A percentile compares a stretch with the other conserved stretches of the same genome.
Conservation (phyloP, 306 rosid genomes). For the Cucurbita maxima region DNA sequence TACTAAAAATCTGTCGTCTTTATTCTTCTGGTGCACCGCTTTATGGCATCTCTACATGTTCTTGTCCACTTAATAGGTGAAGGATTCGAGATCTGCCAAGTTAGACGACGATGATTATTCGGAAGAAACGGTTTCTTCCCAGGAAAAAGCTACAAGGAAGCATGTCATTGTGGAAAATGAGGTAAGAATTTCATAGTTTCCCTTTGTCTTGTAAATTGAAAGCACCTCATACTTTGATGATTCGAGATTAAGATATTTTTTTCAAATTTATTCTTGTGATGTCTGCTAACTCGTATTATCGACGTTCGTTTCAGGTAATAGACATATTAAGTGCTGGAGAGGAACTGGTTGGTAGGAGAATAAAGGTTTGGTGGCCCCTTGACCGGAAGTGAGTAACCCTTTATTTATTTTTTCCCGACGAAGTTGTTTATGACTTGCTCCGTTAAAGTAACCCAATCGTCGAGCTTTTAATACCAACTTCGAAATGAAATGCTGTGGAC, state of each 20-base stretch:
- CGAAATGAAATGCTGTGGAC: background rate
- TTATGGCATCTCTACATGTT: background rate
- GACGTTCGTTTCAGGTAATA: constrained; percentile 22
- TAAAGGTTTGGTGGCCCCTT: constrained; percentile 80
- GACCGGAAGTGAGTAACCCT: constrained; percentile 45
- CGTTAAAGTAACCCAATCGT: background rate
- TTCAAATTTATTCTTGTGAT: background rate
- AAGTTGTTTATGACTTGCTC: background rate
- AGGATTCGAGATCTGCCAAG: constrained; percentile 10
- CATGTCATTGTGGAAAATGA: constrained; percentile 9
- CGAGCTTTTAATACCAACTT: background rate
- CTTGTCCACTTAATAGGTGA: constrained; percentile 12
- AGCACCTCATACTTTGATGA: background rate
- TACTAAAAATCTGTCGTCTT: background rate
- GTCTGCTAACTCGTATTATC: background rate
- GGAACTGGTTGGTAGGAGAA: constrained; percentile 35
- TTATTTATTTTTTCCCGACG: background rate
- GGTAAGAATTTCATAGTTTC: constrained; percentile 16
- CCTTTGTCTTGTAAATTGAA: background rate
- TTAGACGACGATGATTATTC: constrained; percentile 1
- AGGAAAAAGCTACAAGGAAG: constrained; percentile 22
- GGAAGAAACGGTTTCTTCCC: constrained; percentile 13
- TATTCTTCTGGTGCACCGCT: background rate
- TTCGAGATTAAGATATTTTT: background rate
- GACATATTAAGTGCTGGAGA: constrained; percentile 14